Evolutionary conservation across 345 rosid species (phyloP), one percentile per base, ranked within the genome.

Genomic region (Eucalyptus dawsonii): DNA sequence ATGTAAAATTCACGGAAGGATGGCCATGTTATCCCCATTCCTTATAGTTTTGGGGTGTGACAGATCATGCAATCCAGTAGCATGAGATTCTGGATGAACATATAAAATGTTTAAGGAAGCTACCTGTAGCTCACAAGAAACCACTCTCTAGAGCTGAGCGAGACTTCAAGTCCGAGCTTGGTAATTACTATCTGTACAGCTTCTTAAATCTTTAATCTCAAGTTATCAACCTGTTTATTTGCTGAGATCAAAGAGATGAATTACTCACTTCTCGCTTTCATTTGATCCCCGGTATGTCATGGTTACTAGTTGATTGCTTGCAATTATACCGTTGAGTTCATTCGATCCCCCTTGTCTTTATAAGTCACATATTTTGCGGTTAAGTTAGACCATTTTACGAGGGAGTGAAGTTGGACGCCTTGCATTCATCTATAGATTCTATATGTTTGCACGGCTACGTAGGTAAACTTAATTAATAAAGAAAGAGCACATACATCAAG

Each of bases 61-160:
- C 44, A 44, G 45, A 44, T 87, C 89, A 24, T 89, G 95, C 92
- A 86, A 90, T 93, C 50, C 92, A 92, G 83, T 81, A 17, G 60
- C 97, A 96, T 53, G 92, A 92, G 89, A 87, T 88, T 90, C 93
- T 96, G 83, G 99, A 96, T 86, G 92, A 94, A 89, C 94, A 96
- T 27, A 88, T 96, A 93, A 95, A 94, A 67, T 90, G 54, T 53
- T 93, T 96, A 86, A 95, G 96, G 93, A 95, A 92, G 92, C 92
- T 96, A 89, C 97, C 96, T 88, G 96, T 95, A 86, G 95, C 91
- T 76, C 96, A 95, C 88, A 97, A 93, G 94, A 97, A 92, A 89
- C 99, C 98, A n/a, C 91, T 97, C 92, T 95, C 99, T 11, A 94
- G 91, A 91, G 99, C 99, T 76, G 99, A 98, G 92, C 93, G 91